Evolutionary conservation across 2,329 filamentous ascomycete genomes (phyloP), one percentile per base, ranked within the genome.

Genomic region (Apiospora hydei): DNA sequence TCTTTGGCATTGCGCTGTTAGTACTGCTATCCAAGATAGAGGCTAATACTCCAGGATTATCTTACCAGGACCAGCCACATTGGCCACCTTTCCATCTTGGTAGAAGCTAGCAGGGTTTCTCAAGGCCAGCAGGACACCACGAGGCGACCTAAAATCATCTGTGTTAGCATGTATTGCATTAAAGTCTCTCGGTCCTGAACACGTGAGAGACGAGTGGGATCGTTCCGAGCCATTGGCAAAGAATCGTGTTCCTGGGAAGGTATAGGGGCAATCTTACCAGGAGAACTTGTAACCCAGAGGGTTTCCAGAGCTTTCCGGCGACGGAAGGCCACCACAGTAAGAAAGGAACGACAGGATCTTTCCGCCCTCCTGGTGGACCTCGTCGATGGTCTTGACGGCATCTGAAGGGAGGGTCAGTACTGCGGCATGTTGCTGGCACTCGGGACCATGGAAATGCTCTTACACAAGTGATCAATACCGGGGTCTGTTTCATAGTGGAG

Each of bases 221-320:
- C 10, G 24, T 51, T 14, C 7, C 13, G 49, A n/a, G 6, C 49
- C 13, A 51, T 21, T 51, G 49, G n/a, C n/a, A 51, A 26, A 26
- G n/a, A 51, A n/a, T 3, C 24, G 24, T 16, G n/a, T 4, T 46
- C 24, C 11, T 53, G 16, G 24, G 14, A 53, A n/a, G 51, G 24
- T 46, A 53, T 14, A 30, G 51, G 51, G 51, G 51, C 51, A 53
- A 4, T 30, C 24, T 30, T 53, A 53, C 85, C 91, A 92, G 5
- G 91, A 94, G 87, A 97, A 97, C 85, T 98, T 98, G 89, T 98
- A 98, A 68, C 95, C 95, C 38, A 98, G 88, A 34, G 95, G 95
- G 86, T 98, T 98, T 83, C 92, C 92, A 7, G 93, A 96, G 83
- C 86, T 85, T 84, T 96, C 93, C 69, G 84, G 88, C 2, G 91